A percentile compares a stretch with the other conserved stretches of the same genome.
phyloP scores from a whole-genome alignment of 108 stramenopile species.

The Epithemia pelagica region DNA sequence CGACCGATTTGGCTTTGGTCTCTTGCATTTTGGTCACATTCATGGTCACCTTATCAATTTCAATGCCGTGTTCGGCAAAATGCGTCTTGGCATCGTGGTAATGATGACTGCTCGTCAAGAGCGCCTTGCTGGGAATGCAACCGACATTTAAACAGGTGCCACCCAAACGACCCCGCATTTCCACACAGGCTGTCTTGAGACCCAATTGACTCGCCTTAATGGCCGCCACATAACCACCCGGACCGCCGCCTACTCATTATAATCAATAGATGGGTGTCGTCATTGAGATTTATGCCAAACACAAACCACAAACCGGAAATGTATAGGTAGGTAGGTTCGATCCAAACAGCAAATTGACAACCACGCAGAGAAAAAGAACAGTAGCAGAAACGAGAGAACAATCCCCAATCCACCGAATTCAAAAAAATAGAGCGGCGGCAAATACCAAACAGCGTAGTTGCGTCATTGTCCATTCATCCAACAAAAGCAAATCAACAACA shows the following conservation, averaged over 20 bases:
- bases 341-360: too few relatives aligned
- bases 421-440: too few relatives aligned
- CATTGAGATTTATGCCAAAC: too few relatives aligned
- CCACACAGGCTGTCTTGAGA: slow-evolving; percentile 97
- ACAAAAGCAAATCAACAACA: too few relatives aligned
- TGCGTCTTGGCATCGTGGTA: slow-evolving; percentile 94
- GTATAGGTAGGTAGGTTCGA: too few relatives aligned
- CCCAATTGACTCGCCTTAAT: slow-evolving; percentile 98
- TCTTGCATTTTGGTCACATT: slow-evolving; percentile 91
- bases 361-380: too few relatives aligned
- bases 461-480: too few relatives aligned
- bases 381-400: too few relatives aligned
- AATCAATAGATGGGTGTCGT: too few relatives aligned
- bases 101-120: slow-evolving; percentile 89
- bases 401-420: too few relatives aligned
- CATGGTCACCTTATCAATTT: slow-evolving; percentile 74
- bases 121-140: slow-evolving; percentile 99
- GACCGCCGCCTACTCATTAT: slow-evolving; percentile 86
- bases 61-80: slow-evolving; percentile 94
- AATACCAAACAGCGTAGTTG: too few relatives aligned
- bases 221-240: slow-evolving; percentile 99
- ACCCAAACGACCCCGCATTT: slow-evolving; percentile 94
- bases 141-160: slow-evolving; percentile 97
- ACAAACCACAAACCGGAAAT: too few relatives aligned
- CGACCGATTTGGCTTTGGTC: slow-evolving; percentile 88